A percentile compares a stretch with the other conserved stretches of the same genome.
phyloP scores from a whole-genome alignment of 1,284 basidiomycete genomes.

The Puccinia coronata region DNA sequence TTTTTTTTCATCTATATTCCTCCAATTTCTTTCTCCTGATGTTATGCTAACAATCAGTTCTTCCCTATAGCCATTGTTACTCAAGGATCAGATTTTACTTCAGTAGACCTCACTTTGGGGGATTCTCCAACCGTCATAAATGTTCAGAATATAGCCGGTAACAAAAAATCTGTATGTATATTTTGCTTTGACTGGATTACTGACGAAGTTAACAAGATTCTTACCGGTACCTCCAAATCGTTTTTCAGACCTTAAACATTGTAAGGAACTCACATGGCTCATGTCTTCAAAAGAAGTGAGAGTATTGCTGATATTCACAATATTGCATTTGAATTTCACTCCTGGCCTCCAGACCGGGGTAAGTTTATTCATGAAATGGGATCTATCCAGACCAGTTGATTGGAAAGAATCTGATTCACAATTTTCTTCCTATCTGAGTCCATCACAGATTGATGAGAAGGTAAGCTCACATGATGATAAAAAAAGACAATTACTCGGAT shows the following conservation, averaged over 20 bases:
- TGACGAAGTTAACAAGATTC: not conserved
- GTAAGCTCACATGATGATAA: not conserved
- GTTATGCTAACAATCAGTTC: not conserved
- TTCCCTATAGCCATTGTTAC: not conserved
- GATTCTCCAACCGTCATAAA: not conserved
- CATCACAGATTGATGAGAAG: not conserved
- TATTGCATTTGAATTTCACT: not conserved
- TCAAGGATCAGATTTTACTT: not conserved
- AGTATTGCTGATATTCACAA: not conserved
- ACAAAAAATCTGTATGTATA: not conserved
- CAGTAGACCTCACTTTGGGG: not conserved
- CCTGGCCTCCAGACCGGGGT: not conserved
- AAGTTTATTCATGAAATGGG: not conserved
- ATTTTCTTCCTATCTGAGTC: not conserved
- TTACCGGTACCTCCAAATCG: not conserved
- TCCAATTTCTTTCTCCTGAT: not conserved
- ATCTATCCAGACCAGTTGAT: not conserved
- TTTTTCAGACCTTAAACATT: constrained; percentile 11
- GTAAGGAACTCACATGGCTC: not conserved
- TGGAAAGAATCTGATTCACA: not conserved
- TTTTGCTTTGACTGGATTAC: not conserved
- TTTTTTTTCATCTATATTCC: not conserved
- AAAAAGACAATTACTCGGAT: not conserved
- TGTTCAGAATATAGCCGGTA: not conserved
- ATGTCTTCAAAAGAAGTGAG: not conserved